Conservation (phyloP, 805 yeast species). For the Candida qinlingensis region DNA sequence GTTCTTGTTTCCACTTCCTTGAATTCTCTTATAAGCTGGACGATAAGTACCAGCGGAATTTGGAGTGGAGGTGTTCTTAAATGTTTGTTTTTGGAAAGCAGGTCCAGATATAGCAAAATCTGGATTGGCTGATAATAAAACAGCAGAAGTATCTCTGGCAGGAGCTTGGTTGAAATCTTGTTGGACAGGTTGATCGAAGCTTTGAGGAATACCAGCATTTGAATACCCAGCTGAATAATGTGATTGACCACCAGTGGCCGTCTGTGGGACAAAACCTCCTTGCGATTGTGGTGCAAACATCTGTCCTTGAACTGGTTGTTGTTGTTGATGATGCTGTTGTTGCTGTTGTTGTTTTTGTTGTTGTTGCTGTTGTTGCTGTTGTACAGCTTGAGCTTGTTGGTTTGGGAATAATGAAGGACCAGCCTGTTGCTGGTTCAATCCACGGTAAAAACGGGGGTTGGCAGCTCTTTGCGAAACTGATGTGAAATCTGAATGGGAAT, state of each 20-base stretch:
- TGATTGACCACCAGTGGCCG: not conserved
- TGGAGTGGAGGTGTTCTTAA: slow-evolving; percentile 8
- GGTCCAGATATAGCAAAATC: slow-evolving; percentile 34
- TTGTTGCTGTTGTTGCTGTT: slow-evolving; percentile 5
- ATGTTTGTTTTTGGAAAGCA: slow-evolving; percentile 11
- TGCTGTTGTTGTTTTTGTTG: slow-evolving; percentile 14
- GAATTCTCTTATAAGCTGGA: slow-evolving; percentile 36
- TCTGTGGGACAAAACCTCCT: not conserved
- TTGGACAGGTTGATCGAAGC: not conserved
- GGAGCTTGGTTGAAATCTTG: slow-evolving; percentile 3
- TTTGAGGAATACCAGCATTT: slow-evolving; percentile 1
- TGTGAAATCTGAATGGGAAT: slow-evolving; percentile 58
- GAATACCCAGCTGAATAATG: not conserved
- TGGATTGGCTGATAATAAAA: slow-evolving; percentile 42
- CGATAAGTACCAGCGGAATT: slow-evolving; percentile 23
- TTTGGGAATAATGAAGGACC: slow-evolving; percentile 24
- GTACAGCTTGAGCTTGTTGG: slow-evolving; percentile 4
- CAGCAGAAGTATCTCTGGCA: slow-evolving; percentile 31
- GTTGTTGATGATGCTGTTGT: not conserved
- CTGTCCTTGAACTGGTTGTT: slow-evolving; percentile 2
- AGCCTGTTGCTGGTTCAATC: slow-evolving; percentile 20
- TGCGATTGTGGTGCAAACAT: slow-evolving; percentile 9
- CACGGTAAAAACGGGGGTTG: slow-evolving; percentile 49
- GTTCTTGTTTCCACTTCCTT: slow-evolving; percentile 24
- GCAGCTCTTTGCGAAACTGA: slow-evolving; percentile 74